phyloP scores from a whole-genome alignment of 148 eudicot species.

The Cornus suecica region DNA sequence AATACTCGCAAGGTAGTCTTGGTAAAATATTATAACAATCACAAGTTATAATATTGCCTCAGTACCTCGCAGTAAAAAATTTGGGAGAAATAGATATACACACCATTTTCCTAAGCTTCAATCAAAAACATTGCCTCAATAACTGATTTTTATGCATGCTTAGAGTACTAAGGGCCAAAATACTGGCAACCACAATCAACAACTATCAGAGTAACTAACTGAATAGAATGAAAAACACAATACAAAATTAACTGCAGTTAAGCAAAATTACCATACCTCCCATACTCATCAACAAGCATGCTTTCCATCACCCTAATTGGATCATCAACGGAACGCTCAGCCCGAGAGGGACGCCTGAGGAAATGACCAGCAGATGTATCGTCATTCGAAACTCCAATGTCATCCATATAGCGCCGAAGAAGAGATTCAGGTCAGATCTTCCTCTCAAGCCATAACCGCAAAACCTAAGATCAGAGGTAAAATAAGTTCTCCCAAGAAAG shows the following conservation, averaged over 20 bases:
- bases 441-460: constrained; percentile 93
- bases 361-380: constrained; percentile 45
- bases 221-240: neutral
- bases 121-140: too few relatives aligned
- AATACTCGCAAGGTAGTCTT: too few relatives aligned
- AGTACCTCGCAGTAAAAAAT: too few relatives aligned
- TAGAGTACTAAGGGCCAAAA: too few relatives aligned
- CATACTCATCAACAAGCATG: constrained; percentile 97
- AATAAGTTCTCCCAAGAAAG: constrained; percentile 3
- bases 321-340: constrained; percentile 87
- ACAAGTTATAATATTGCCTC: too few relatives aligned
- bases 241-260: neutral
- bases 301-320: constrained; percentile 97
- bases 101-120: too few relatives aligned
- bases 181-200: too few relatives aligned
- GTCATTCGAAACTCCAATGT: constrained; percentile 55
- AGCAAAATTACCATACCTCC: constrained; percentile 54
- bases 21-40: too few relatives aligned
- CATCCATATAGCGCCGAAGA: constrained; percentile 72
- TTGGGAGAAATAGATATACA: too few relatives aligned
- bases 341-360: constrained; percentile 78
- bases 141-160: too few relatives aligned
- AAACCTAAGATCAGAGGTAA: constrained; percentile 40
- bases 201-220: too few relatives aligned
- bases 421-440: constrained; percentile 84